phyloP scores from a whole-genome alignment of 352 stramenopile species.

The Saprolegnia diclina region DNA sequence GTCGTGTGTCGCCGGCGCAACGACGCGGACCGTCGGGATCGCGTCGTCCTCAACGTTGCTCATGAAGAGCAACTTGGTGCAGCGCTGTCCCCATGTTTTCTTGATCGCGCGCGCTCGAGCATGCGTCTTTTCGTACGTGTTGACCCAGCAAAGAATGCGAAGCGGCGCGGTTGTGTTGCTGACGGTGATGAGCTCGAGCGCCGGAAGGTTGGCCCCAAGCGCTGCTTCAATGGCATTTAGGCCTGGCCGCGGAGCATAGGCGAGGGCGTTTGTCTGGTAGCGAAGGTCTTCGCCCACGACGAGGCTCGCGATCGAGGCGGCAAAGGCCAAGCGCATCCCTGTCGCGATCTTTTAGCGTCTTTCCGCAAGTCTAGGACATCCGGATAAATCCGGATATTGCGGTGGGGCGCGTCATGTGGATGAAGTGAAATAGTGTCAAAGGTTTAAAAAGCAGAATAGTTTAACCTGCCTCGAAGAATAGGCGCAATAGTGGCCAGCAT shows the following conservation, averaged over 20 bases:
- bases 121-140: constrained; percentile 80
- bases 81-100: constrained; percentile 66
- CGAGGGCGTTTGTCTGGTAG: not conserved
- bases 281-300: not conserved
- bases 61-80: constrained; percentile 83
- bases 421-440: no score
- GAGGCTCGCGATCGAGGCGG: not conserved
- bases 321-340: not conserved
- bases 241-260: not conserved
- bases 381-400: no score
- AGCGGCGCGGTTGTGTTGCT: constrained; percentile 14
- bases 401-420: no score
- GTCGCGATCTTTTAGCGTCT: not conserved
- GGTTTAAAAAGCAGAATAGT: no score
- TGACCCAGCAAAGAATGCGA: constrained; percentile 77
- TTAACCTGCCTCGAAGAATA: no score
- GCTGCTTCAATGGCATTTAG: not conserved
- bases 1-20: constrained; percentile 58
- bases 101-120: constrained; percentile 43
- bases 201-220: not conserved
- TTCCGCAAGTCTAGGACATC: not conserved
- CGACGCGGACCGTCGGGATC: constrained; percentile 64
- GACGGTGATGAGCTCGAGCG: not conserved
- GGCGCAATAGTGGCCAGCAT: no score
- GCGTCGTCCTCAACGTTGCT: constrained; percentile 60